Percentiles rank a stretch among this genome's conserved stretches.
phyloP scores from a whole-genome alignment of 2,329 filamentous ascomycete genomes.

The Hymenoscyphus salicellus region DNA sequence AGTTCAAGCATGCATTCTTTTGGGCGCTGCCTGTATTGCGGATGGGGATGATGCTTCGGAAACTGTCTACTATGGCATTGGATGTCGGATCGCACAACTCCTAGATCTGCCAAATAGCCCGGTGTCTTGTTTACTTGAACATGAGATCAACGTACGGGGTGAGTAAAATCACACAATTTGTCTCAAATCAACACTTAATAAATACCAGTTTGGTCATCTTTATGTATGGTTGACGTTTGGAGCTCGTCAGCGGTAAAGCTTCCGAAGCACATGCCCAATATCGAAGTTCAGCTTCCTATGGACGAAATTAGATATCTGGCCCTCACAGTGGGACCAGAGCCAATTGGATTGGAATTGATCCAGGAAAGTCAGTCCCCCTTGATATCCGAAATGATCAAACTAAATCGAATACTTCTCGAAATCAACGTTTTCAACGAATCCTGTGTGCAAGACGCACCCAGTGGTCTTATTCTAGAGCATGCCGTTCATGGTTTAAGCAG shows the following conservation, averaged over 20 bases:
- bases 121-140: conserved; percentile 16
- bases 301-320: conserved; percentile 20
- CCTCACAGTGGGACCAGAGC: background rate
- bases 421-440: conserved; percentile 42
- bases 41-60: conserved; percentile 21
- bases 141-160: conserved; percentile 26
- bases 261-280: conserved; percentile 20
- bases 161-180: background rate
- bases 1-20: conserved; percentile 26
- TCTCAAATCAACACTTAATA: conserved; percentile 9
- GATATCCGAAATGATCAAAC: conserved; percentile 39
- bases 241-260: conserved; percentile 24
- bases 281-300: conserved; percentile 23
- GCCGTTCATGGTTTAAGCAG: conserved; percentile 30
- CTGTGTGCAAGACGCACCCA: conserved; percentile 33
- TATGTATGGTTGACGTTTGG: conserved; percentile 30
- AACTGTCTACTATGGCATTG: conserved; percentile 25
- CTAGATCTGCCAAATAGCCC: conserved; percentile 22
- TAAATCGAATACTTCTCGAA: conserved; percentile 40
- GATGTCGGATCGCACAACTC: conserved; percentile 25
- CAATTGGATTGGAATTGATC: background rate
- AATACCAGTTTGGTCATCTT: conserved; percentile 26
- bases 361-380: conserved; percentile 19
- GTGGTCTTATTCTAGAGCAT: conserved; percentile 13
- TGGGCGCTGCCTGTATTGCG: conserved; percentile 22